Conservation (phyloP, 2,329 filamentous ascomycete species). For the Macrophomina tecta region DNA sequence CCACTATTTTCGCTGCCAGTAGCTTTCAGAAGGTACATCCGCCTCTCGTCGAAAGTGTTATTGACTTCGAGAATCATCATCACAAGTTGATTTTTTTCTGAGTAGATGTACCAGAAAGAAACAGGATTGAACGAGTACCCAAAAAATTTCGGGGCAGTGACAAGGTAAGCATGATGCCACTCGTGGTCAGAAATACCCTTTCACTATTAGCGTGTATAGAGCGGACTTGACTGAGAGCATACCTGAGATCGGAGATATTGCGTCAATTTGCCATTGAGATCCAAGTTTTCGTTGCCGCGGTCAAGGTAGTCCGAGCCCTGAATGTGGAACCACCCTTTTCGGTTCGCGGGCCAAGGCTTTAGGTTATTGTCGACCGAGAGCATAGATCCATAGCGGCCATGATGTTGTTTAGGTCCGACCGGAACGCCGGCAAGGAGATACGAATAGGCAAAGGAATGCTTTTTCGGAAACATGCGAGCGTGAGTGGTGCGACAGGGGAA, state of each 20-base stretch:
- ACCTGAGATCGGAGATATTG: constrained; percentile 64
- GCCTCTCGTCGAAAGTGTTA: constrained; percentile 76
- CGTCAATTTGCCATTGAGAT: constrained; percentile 68
- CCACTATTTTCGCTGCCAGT: background rate
- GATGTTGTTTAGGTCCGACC: constrained; percentile 57
- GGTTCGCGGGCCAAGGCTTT: constrained; percentile 34
- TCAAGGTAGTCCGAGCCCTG: constrained; percentile 66
- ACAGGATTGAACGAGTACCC: constrained; percentile 77
- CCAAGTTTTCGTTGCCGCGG: constrained; percentile 58
- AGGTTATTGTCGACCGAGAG: constrained; percentile 54
- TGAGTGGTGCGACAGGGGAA: constrained; percentile 72
- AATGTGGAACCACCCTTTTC: constrained; percentile 64
- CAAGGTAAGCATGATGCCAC: constrained; percentile 72
- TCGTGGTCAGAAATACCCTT: constrained; percentile 64
- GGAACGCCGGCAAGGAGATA: constrained; percentile 74
- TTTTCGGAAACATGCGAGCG: constrained; percentile 68
- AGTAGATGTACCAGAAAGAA: constrained; percentile 81
- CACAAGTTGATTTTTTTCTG: constrained; percentile 60
- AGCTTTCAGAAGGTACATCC: constrained; percentile 66
- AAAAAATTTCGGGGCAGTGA: constrained; percentile 72
- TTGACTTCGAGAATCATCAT: constrained; percentile 77
- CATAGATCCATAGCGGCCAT: constrained; percentile 59
- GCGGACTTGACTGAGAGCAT: constrained; percentile 17
- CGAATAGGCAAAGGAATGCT: constrained; percentile 72
- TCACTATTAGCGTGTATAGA: constrained; percentile 18